Base-by-base conservation (phyloP, 331 rosid species). In the Malus hybrid region DNA sequence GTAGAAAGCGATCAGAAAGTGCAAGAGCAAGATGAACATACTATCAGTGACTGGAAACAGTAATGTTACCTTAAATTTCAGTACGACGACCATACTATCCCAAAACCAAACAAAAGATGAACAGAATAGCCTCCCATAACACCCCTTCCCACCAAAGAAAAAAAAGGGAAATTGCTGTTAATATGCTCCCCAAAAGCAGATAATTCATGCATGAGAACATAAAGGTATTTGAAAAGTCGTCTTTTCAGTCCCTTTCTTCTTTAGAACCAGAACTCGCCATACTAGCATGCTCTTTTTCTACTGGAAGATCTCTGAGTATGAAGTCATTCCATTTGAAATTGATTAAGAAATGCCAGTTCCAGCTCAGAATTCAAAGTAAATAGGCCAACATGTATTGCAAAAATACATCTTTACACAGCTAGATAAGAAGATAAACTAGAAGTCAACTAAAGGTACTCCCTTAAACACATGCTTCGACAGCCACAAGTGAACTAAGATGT, bases 1-100 rank as follows among this genome's bases (percentile, higher is more conserved):
- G 96, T 50, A 94, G 89, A 88, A 94, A 91, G 70, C 96, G 98
- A 73, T 94, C 98, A 69, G 98, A 94, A 63, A 94, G 91, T 67
- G 97, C 97, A 81, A 94, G 96, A 79, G 98, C 97, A 87, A 91
- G 62, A 20, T 76, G 79, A 60, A 56, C 68, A 63, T 36, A n/a
- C 39, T 55, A 48, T 20, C 33, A 52, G 10, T 9, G 22, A 36
- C 46, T 36, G 15, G 26, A 34, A 80, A 46, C 20, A 75, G 64
- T 33, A 34, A 28, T 72, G 64, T 44, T n/a, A 19, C 36, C 57
- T 34, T 63, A 57, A 71, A 22, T 26, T 71, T 33, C 13, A 44
- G n/a, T 18, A 42, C 29, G 36, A 29, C 6, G 18, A 52, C 11
- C 28, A 53, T 13, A 71, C 29, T 71, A 8, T 26, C 50, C 66